Evolutionary conservation across 164 flowering plant species (phyloP), one percentile per base, ranked within the genome.

Genomic region (Buxus sempervirens): DNA sequence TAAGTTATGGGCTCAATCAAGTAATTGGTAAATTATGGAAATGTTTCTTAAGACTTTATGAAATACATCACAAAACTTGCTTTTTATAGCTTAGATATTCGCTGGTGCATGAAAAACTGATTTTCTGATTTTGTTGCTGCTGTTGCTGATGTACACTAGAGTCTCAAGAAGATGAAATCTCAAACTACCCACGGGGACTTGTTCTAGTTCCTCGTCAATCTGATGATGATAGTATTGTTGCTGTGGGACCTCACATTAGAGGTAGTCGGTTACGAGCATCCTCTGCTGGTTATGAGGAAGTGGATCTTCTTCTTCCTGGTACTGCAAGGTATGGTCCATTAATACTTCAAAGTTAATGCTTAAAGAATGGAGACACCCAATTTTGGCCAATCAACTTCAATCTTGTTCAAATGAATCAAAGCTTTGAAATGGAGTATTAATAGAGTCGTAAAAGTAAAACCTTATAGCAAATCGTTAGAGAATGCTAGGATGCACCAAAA

Each of bases 251-350:
- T 66, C 99, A 95, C 74, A 84, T 92, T 15, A 82, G 99, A 79
- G 99, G 99, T 58, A 84, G 94, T 64, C 81, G 96, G 55, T 75
- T 95, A 41, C 84, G 97, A 66, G 86, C 98, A 71, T 82, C 96
- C 28, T 89, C 89, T 48, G 82, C 86, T 54, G 96, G 96, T 66
- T 86, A 82, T 66, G 90, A 88, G 84, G 97, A 89, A 81, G 99
- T 95, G n/a, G 99, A 95, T 86, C 96, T 95, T 68, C 89, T 95
- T 71, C 93, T 95, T 64, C 99, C 99, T 18, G 99, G 99, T 20
- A 95, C 95, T 54, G 97, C 97, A 72, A 91, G 99, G 99, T 91
- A 84, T 59, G 64, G 26, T 51, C 26, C 20, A 4, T 18, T 14
- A 20, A 63, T 64, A 20, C 45, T 51, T 23, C 41, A 63, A 59